Base-by-base conservation (phyloP, 768 basidiomycete species). In the Lactarius evosmus region DNA sequence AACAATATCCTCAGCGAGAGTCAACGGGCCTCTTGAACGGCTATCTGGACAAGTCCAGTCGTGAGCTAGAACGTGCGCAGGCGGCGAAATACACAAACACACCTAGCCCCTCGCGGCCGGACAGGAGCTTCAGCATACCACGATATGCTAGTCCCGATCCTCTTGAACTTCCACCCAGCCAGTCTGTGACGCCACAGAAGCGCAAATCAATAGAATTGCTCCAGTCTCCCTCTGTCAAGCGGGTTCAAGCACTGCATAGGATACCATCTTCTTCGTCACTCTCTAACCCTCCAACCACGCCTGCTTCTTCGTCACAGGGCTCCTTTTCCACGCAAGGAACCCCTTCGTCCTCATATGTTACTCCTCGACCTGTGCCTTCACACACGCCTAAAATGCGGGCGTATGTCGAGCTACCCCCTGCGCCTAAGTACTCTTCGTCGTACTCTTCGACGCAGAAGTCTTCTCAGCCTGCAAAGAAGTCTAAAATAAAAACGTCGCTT, bases 11-110 rank as follows among this genome's bases (percentile, higher is more conserved):
- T 22, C 80, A 87, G 7, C 78, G 83, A 60, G 84, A 91, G 51
- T 90, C 87, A 1, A 72, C 78, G 3, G 72, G 76, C 4, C 91
- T 89, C 72, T 89, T 90, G 72, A 81, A 87, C 62, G 76, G 82
- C 27, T 89, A 90, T 72, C 72, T 93, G 27, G 79, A 82, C 16
- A 79, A 83, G 59, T 86, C 83, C 61, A 75, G 79, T 19, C 75
- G 74, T 61, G 79, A 86, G 67, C 67, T 77, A 22, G 61, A 77
- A 19, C 72, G 68, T 33, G 69, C 70, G 17, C 69, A 71, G 38
- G 63, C 69, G 29, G 72, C 72, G 65, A 74, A 33, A 56, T 68
- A 32, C 56, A 73, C 75, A 53, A 63, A 54, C 16, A 36, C 63
- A 19, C 41, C 56, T 22, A 36, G 32, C 49, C 44, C 76, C 63